Evolutionary conservation across 192 early-diverging fungal genomes (phyloP).

Genomic region (Coemansia sp.): DNA sequence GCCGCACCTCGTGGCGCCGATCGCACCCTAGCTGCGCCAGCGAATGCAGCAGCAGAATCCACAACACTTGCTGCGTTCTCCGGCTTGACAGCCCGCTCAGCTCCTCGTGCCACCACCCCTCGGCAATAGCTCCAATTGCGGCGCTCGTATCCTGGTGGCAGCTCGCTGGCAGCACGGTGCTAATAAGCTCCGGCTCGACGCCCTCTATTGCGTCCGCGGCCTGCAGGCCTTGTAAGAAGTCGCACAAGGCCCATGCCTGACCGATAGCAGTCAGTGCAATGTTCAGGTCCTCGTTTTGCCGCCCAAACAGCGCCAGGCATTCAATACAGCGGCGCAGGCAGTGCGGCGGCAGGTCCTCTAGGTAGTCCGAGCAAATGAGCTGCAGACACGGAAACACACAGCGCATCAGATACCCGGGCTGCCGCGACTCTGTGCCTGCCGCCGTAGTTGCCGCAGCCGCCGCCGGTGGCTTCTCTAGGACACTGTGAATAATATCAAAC

Average conservation of each 20-base stretch:
- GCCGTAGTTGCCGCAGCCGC: not conserved
- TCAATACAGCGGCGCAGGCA: constrained; percentile 80
- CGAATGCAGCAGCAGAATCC: constrained; percentile 86
- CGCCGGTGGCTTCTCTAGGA: constrained; percentile 1
- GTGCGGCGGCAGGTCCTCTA: constrained; percentile 72
- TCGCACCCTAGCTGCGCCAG: constrained; percentile 85
- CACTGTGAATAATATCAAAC: constrained; percentile 77
- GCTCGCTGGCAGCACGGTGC: not conserved
- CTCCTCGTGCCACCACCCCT: constrained; percentile 24
- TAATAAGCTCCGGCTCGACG: not conserved
- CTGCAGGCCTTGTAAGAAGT: constrained; percentile 67
- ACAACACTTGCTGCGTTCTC: constrained; percentile 60
- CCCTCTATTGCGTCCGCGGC: not conserved
- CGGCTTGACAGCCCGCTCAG: constrained; percentile 2
- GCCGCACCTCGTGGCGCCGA: constrained; percentile 83
- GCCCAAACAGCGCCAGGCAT: constrained; percentile 75
- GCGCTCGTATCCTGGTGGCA: constrained; percentile 2
- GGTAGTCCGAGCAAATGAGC: constrained; percentile 92
- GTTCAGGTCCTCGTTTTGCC: constrained; percentile 87
- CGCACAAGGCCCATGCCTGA: constrained; percentile 88
- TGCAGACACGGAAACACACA: constrained; percentile 91
- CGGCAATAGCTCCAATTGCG: constrained; percentile 2
- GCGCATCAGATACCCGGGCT: constrained; percentile 58
- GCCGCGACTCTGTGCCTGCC: constrained; percentile 14
- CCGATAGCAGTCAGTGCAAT: constrained; percentile 91